Evolutionary conservation across 768 basidiomycete species (phyloP), one percentile per base, ranked within the genome.

Genomic region (Pseudohyphozyma bogoriensis): DNA sequence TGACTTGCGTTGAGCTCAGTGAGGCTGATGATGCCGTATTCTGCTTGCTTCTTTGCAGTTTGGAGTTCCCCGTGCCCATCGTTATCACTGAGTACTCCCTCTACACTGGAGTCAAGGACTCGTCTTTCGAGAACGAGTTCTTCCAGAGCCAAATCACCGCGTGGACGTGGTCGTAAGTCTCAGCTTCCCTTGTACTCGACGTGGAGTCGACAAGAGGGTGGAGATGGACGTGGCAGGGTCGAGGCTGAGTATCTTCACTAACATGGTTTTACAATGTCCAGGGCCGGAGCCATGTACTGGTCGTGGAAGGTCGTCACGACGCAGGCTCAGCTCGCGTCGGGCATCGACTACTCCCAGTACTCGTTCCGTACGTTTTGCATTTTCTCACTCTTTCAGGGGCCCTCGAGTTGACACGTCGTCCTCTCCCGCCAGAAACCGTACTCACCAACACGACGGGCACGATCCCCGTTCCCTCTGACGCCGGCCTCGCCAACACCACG

Each of bases 1-100:
- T n/a, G n/a, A n/a, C n/a, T n/a, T n/a, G n/a, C n/a, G n/a, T n/a
- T n/a, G n/a, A n/a, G n/a, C n/a, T n/a, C n/a, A n/a, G n/a, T n/a
- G n/a, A n/a, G n/a, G n/a, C n/a, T 42, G 7, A 8, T 15, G 18
- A 42, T 20, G 1, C 16, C 18, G 28, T 13, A 31, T 1, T 13
- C 16, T 16, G 47, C 10, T 18, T 29, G 29, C 1, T 15, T 15
- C 6, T 15, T 20, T 10, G 29, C 47, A 49, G 47, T 29, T 11
- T 55, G 37, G 39, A 49, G 24, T 70, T 65, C 58, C 70, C 71
- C 4, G 59, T 69, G 11, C 63, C 67, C 1, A 54, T 70, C 50
- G 54, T 55, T 51, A 65, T 71, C 47, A 68, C 68, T 46, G 70
- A 71, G 56, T 71, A 60, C 60, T 18, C 32, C 11, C 36, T 66